A percentile compares a stretch with the other conserved stretches of the same genome.
These are phyloP conservation scores for Zygosaccharomyces bailii DNA, from an alignment of 805 yeast species.

Conservation along the genomic window DNA sequence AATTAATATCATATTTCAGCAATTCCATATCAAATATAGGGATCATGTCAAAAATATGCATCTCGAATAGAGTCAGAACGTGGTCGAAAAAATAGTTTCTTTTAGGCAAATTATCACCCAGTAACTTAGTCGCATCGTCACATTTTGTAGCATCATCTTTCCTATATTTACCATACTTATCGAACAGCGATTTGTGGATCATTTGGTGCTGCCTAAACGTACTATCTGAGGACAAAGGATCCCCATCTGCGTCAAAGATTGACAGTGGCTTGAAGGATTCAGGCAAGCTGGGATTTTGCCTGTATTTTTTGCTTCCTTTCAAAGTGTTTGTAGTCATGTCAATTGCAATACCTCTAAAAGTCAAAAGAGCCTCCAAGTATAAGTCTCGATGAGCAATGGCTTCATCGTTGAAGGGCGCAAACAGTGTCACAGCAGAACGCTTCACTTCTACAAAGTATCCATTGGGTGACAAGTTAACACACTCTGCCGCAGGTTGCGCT, in stretches of 20 bases:
- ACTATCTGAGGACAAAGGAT: slow-evolving; percentile 17
- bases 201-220: slow-evolving; percentile 18
- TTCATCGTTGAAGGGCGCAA: slow-evolving; percentile 24
- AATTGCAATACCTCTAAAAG: slow-evolving; percentile 26
- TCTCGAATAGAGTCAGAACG: slow-evolving; percentile 25
- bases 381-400: slow-evolving; percentile 31
- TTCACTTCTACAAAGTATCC: slow-evolving; percentile 27
- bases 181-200: slow-evolving; percentile 27
- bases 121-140: slow-evolving; percentile 8
- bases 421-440: slow-evolving; percentile 29
- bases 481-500: slow-evolving; percentile 1
- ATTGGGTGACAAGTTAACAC: slow-evolving; percentile 26
- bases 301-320: slow-evolving; percentile 10
- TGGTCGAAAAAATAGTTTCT: slow-evolving; percentile 17
- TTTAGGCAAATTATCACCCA: slow-evolving; percentile 20
- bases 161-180: slow-evolving; percentile 29
- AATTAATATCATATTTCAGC: slow-evolving; percentile 16
- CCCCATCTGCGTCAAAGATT: slow-evolving; percentile 23
- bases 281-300: slow-evolving; percentile 22
- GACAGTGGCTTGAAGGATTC: slow-evolving; percentile 25
- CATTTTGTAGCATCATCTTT: slow-evolving; percentile 18
- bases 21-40: slow-evolving; percentile 27
- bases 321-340: slow-evolving; percentile 21
- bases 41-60: slow-evolving; percentile 20
- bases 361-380: slow-evolving; percentile 22